A percentile compares a stretch with the other conserved stretches of the same genome.
Evolutionary conservation across 768 basidiomycete species (phyloP).

Genomic region (Pleurotus ostreatus): DNA sequence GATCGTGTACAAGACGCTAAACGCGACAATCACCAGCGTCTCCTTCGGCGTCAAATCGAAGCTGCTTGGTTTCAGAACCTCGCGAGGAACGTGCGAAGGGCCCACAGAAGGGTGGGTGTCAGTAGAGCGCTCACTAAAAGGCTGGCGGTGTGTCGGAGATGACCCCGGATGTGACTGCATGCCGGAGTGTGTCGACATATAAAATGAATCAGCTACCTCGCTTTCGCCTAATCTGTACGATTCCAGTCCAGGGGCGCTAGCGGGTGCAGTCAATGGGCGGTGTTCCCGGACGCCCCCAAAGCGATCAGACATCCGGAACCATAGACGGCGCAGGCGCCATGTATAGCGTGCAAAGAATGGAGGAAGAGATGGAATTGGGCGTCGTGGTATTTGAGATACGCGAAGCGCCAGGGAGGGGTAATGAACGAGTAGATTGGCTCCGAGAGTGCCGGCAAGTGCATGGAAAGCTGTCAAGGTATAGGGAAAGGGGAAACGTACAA

Average conservation of each 20-base stretch:
- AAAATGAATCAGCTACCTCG: slow-evolving; percentile 2
- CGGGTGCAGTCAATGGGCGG: neutral
- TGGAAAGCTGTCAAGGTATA: slow-evolving; percentile 94
- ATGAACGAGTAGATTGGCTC: slow-evolving; percentile 65
- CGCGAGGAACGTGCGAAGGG: neutral
- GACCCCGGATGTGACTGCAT: slow-evolving; percentile 29
- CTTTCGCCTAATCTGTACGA: neutral
- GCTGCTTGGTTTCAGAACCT: too few species aligned
- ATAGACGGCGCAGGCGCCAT: slow-evolving; percentile 4
- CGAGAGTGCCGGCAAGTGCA: slow-evolving; percentile 79
- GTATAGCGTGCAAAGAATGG: slow-evolving; percentile 5
- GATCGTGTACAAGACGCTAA: slow-evolving; percentile 87
- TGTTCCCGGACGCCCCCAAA: neutral
- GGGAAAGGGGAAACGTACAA: slow-evolving; percentile 91
- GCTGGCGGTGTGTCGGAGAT: slow-evolving; percentile 56
- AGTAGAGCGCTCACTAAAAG: slow-evolving; percentile 16
- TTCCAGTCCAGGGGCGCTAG: neutral
- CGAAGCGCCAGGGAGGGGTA: slow-evolving; percentile 10
- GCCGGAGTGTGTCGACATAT: slow-evolving; percentile 1
- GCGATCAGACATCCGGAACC: neutral
- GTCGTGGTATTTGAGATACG: slow-evolving; percentile 11
- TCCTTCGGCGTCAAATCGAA: slow-evolving; percentile 41
- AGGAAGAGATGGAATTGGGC: slow-evolving; percentile 9
- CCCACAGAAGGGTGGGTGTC: neutral
- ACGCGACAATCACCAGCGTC: slow-evolving; percentile 64